Base-by-base conservation (phyloP, 1,139 yeast genomes). In the Scheffersomyces segobiensis region DNA sequence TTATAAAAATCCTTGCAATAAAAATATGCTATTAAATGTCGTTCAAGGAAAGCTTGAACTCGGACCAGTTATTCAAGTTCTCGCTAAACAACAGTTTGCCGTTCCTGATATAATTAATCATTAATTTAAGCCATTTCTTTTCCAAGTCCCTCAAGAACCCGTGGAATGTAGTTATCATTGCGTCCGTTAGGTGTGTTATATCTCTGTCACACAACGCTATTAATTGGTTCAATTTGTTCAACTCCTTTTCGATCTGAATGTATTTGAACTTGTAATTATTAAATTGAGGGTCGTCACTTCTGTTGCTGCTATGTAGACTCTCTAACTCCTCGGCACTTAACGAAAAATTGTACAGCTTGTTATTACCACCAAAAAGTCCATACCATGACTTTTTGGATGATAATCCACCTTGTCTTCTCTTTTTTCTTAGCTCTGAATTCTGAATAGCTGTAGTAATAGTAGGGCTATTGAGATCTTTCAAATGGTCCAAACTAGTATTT, bases 341-440 rank as follows among this genome's bases (percentile, higher is more conserved):
- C 5, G 51, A 49, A 46, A 53, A 53, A 3, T 57, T 52, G 52
- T 59, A 63, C 51, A 57, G 63, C 49, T 62, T 63, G 47, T 57
- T 59, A 56, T 69, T 73, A 2, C 83, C 84, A 1, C 84, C 84
- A 66, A 80, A 80, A 14, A 80, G 65, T 10, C 82, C 82, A 61
- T 79, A 80, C 84, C 84, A 80, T 26, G 81, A 72, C 58, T 77
- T 74, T 60, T 78, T 78, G 8, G 66, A 58, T 5, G 58, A 50
- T 50, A 66, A 62, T 3, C 62, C 55, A 7, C 62, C 67, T 19
- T 55, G 64, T 42, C 63, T 67, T 57, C 65, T 68, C 60, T 67
- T 65, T 62, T 72, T 73, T 53, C 70, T 60, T 20, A 61, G 58
- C 58, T 75, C 78, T 52, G 73, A 69, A 50, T 71, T 64, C 56